Evolutionary conservation across 163 green algal genomes (phyloP), one percentile per base, ranked within the genome.

Genomic region (Chlorella variabilis): DNA sequence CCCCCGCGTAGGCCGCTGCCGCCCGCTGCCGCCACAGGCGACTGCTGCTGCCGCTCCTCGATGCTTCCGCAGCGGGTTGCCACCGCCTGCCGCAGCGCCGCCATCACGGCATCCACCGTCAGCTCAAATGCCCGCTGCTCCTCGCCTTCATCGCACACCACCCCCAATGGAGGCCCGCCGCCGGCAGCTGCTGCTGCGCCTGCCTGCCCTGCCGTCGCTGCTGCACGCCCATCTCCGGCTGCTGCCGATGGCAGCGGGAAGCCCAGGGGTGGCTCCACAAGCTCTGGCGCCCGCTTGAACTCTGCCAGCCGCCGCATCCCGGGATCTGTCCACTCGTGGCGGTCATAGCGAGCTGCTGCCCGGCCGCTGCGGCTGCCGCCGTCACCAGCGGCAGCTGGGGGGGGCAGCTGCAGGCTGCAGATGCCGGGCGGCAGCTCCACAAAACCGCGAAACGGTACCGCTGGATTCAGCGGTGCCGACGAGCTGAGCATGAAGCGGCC

Each of bases 341-440:
- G 18, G n/a, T 38, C 15, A 29, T 49, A 25, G 15, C 3, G 17
- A 18, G 63, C 63, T n/a, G 34, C 3, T 9, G 51, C 34, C 18
- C 6, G n/a, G 63, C 21, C 9, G n/a, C n/a, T 9, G 21, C 25
- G 8, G 4, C 25, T 17, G 59, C 25, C 29, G 9, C 59, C 6
- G 6, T 5, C 33, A 49, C 9, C 33, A 45, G 29, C 9, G 20
- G 41, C 41, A 54, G 23, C 25, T 62, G 41, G 21, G 29, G 68
- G 18, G 31, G 41, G 29, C n/a, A 88, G 48, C 1, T 67, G 6
- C 4, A 93, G 68, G 74, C 84, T 91, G 85, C 93, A 93, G 25
- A 96, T 36, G 0, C 92, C 91, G 7, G 92, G 91, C 3, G 89
- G 84, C 34, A 95, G 29, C 82, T 96, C 92, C 31, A 86, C 76